These are phyloP conservation scores for Stygiomarasmius scandens DNA, from an alignment of 1,284 basidiomycete species.

Conservation along the genomic window DNA sequence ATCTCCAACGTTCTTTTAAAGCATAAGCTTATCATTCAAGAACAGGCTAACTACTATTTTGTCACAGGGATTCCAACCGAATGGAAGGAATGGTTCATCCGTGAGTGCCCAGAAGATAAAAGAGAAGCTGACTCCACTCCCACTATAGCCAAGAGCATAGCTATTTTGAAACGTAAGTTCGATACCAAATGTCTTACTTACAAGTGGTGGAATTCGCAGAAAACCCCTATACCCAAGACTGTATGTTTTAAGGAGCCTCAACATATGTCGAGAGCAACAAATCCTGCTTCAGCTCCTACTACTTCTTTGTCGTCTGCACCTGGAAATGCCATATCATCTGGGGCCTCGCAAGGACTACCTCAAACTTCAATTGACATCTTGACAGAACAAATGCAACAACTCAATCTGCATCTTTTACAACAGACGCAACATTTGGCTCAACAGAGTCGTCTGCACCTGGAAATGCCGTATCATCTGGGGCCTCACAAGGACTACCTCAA, in stretches of 20 bases:
- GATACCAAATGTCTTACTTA: slow-evolving; percentile 10
- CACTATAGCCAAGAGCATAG: slow-evolving; percentile 4
- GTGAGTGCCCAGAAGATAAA: slow-evolving; percentile 9
- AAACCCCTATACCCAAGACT: neutral
- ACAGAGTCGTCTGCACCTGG: too few relatives aligned
- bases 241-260: neutral
- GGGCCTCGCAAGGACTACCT: neutral
- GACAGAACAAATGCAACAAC: neutral
- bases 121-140: slow-evolving; percentile 10
- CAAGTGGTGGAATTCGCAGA: slow-evolving; percentile 7
- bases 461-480: neutral
- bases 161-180: slow-evolving; percentile 8
- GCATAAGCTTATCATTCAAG: slow-evolving; percentile 2
- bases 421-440: neutral
- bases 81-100: slow-evolving; percentile 18
- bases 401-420: neutral
- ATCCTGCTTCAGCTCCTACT: neutral
- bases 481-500: neutral
- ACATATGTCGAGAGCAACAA: neutral
- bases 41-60: slow-evolving; percentile 15
- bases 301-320: too few relatives aligned
- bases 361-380: neutral
- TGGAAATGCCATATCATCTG: neutral
- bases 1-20: slow-evolving; percentile 16
- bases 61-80: slow-evolving; percentile 8